A percentile compares a stretch with the other conserved stretches of the same genome.
phyloP scores from a whole-genome alignment of 495 filamentous ascomycete genomes.

The Trichoderma orchidacearum region DNA sequence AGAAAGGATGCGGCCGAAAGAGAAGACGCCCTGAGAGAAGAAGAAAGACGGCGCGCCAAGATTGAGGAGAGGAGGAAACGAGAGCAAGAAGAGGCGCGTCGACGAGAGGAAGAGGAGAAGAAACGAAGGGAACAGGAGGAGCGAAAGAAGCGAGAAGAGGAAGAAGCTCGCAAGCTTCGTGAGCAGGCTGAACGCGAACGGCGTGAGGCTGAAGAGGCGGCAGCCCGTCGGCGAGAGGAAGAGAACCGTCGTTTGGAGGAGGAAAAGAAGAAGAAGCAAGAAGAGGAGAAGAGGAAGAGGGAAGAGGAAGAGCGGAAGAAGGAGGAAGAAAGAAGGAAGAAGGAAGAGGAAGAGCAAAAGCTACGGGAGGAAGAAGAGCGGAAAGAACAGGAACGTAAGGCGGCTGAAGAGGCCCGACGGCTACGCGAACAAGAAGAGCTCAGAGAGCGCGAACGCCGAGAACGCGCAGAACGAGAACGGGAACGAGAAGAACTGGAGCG shows the following conservation, averaged over 20 bases:
- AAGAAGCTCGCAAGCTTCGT: conserved; percentile 7
- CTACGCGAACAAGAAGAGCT: conserved; percentile 26
- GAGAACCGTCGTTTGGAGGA: conserved; percentile 18
- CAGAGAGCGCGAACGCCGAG: conserved; percentile 23
- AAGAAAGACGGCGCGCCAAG: conserved; percentile 19
- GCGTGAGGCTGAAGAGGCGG: conserved; percentile 12
- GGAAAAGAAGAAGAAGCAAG: conserved; percentile 15
- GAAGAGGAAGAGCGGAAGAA: conserved; percentile 18
- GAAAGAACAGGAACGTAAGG: conserved; percentile 25
- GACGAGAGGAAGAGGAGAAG: conserved; percentile 15
- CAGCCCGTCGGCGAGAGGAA: conserved; percentile 14
- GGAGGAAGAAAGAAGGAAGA: conserved; percentile 18
- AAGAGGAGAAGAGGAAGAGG: conserved; percentile 8
- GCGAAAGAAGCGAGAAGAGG: conserved; percentile 26
- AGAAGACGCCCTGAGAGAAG: conserved; percentile 20
- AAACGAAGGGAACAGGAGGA: conserved; percentile 35
- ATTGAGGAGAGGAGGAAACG: conserved; percentile 9
- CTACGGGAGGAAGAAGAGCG: conserved; percentile 20
- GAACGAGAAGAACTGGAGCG: conserved; percentile 46
- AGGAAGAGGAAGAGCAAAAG: conserved; percentile 22
- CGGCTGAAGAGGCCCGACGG: conserved; percentile 29
- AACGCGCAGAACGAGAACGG: conserved; percentile 21
- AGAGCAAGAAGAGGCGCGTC: conserved; percentile 14
- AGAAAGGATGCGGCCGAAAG: conserved; percentile 28
- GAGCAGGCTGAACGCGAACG: conserved; percentile 13